Conservation (phyloP, 768 basidiomycete genomes). For the Melanogaster broomeanus region DNA sequence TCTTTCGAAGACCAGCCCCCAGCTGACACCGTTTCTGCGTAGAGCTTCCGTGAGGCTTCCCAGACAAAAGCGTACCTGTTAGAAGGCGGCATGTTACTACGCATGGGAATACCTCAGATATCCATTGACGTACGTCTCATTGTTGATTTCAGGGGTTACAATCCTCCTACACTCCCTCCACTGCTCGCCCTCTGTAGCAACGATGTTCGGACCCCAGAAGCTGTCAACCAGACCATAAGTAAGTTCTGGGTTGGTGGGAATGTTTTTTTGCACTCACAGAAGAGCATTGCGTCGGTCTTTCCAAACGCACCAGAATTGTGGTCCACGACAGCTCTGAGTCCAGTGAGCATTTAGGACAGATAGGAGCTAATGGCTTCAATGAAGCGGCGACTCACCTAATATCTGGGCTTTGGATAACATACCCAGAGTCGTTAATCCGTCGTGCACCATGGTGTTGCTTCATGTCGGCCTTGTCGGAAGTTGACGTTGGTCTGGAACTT, state of each 20-base stretch:
- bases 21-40: constrained; percentile 15
- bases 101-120: neutral
- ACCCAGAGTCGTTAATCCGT: no score
- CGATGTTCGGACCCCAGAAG: constrained; percentile 20
- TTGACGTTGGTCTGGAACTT: no score
- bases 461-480: no score
- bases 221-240: constrained; percentile 5
- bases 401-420: no score
- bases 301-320: constrained; percentile 21
- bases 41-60: constrained; percentile 17
- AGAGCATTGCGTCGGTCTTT: constrained; percentile 15
- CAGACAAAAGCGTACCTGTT: constrained; percentile 26
- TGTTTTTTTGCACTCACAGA: constrained; percentile 15
- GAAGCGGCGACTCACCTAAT: no score
- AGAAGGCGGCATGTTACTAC: neutral
- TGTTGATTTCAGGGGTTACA: constrained; percentile 21
- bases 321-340: constrained; percentile 43
- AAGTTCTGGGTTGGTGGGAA: neutral
- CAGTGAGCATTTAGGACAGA: constrained; percentile 48
- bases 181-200: constrained; percentile 9
- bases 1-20: constrained; percentile 18
- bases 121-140: constrained; percentile 18
- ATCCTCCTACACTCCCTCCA: constrained; percentile 25
- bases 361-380: no score
- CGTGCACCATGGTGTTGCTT: no score